Base-by-base conservation (phyloP, 2,329 filamentous ascomycete genomes). In the Pleurostoma richardsiae region DNA sequence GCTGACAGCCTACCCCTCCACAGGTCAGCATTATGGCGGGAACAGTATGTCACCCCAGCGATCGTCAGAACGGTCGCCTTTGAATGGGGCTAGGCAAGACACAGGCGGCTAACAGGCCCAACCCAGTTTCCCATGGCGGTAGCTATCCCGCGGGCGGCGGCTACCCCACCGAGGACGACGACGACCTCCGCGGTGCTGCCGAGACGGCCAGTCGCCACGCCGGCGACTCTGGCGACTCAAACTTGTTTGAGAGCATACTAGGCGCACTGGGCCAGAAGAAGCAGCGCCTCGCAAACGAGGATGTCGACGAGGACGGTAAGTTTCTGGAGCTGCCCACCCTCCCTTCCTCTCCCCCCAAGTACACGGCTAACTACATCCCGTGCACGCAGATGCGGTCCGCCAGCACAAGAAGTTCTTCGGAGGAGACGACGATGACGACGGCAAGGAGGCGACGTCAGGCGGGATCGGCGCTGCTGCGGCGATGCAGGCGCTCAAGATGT, bases 401-500 rank as follows among this genome's bases (percentile, higher is more conserved):
- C 80, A 86, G 54, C 90, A 96, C 71, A 78, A 90, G 69, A 77
- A 86, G 49, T 80, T 85, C 59, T 95, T 90, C 61, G 79, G 77
- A 31, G 66, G 66, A 43, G 71, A 74, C 27, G 69, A 73, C 19
- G 67, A 73, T 29, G 66, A 73, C 46, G 65, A 71, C 31, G 63
- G 68, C 52, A 64, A 68, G 55, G 59, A 73, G 55, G 69, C 74
- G 36, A 72, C 77, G 47, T 70, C 74, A 43, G 66, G 65, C 52
- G 74, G 67, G 59, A 82, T 80, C 66, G 88, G 91, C 59, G 70
- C 75, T 57, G 85, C 91, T 44, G 88, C 88, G 50, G 90, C 88
- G 19, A 83, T 91, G 79, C 85, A 91, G 65, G 88, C 88, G 1
- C 65, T 91, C 54, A 90, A 91, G 73, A 80, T 85, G 73, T 95